Conservation (phyloP, 805 yeast genomes). For the Torulaspora indica region DNA sequence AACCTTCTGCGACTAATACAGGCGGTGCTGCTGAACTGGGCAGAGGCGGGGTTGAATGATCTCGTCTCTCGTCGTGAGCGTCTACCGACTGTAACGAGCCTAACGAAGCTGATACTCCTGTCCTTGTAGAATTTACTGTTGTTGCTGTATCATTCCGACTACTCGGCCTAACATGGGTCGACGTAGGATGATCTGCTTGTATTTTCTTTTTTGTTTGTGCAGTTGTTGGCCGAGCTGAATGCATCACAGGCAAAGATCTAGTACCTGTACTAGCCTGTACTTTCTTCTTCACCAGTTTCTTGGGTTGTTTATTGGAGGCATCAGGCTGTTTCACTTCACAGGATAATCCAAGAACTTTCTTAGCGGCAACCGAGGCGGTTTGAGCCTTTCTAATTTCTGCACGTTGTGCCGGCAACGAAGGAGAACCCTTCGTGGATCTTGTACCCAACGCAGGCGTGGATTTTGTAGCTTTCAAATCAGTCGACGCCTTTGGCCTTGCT, state of each 20-base stretch:
- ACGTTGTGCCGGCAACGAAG: constrained; percentile 2
- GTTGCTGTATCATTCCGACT: constrained; percentile 1
- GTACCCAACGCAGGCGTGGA: constrained; percentile 20
- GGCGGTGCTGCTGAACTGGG: constrained; percentile 3
- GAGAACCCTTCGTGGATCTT: constrained; percentile 3
- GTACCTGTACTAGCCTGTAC: not conserved
- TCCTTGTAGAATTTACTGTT: constrained; percentile 4
- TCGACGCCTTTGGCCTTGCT: not conserved
- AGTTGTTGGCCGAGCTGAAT: constrained; percentile 1
- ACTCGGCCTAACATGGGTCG: not conserved
- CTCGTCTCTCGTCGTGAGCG: not conserved
- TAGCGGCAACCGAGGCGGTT: constrained; percentile 11
- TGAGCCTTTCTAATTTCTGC: constrained; percentile 3
- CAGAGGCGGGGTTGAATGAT: not conserved
- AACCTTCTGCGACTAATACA: not conserved
- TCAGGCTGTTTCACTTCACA: constrained; percentile 2
- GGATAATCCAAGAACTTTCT: constrained; percentile 7
- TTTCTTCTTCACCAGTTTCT: constrained; percentile 4
- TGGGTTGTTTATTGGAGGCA: not conserved
- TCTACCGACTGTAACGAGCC: constrained; percentile 8
- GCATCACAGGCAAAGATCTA: constrained; percentile 1
- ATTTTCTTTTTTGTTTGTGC: constrained; percentile 4
- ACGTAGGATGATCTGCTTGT: not conserved
- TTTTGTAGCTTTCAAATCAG: constrained; percentile 14
- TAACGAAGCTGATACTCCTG: constrained; percentile 7